Evolutionary conservation across 495 filamentous ascomycete species (phyloP).

Genomic region (Penicillium soppii): DNA sequence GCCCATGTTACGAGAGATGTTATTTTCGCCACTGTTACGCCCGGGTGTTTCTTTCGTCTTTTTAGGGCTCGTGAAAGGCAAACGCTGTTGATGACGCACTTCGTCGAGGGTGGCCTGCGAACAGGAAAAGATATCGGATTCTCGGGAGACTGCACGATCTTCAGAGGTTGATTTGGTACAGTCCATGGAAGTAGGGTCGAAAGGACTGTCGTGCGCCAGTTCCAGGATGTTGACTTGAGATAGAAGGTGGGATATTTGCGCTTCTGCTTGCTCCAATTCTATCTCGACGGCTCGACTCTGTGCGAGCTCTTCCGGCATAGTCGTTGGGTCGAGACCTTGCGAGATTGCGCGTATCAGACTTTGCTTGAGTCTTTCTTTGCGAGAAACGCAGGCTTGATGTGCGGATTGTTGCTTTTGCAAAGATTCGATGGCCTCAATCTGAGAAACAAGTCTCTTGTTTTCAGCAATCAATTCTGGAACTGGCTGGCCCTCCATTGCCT

Average conservation of each 20-base stretch:
- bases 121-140: neutral
- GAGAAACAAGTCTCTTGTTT: conserved; percentile 33
- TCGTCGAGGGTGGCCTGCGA: conserved; percentile 2
- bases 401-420: conserved; percentile 28
- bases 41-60: conserved; percentile 4
- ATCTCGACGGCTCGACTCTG: conserved; percentile 34
- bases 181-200: neutral
- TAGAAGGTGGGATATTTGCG: conserved; percentile 32
- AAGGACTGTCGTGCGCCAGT: neutral
- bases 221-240: conserved; percentile 20
- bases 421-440: conserved; percentile 35
- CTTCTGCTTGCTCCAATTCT: conserved; percentile 34
- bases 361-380: conserved; percentile 33
- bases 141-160: neutral
- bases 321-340: conserved; percentile 34
- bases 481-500: conserved; percentile 40
- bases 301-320: conserved; percentile 35
- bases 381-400: conserved; percentile 25
- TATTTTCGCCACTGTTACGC: conserved; percentile 26
- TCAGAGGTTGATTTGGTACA: neutral
- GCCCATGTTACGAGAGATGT: conserved; percentile 51
- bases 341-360: conserved; percentile 34
- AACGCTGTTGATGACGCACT: conserved; percentile 1
- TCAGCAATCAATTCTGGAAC: conserved; percentile 37
- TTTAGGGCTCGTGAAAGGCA: conserved; percentile 7